Percentiles rank a stretch among this genome's conserved stretches.
Conservation (phyloP, 2,329 filamentous ascomycete species). For the Hypoxylon sp. region DNA sequence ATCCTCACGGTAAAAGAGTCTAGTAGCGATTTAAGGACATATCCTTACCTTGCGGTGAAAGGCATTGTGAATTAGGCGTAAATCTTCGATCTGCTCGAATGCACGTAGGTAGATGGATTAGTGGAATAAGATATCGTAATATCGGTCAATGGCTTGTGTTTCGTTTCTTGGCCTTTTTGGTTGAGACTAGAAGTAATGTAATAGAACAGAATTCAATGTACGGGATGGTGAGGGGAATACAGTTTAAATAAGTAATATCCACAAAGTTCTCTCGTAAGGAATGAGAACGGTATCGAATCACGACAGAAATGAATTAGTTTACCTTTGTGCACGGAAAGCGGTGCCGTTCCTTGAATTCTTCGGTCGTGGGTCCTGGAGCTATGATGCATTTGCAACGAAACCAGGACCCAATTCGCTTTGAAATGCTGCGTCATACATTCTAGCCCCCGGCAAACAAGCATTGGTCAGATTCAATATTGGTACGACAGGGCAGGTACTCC, state of each 20-base stretch:
- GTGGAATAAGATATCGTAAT: not conserved
- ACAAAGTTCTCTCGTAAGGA: conserved; percentile 28
- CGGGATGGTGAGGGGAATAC: conserved; percentile 20
- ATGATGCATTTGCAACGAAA: conserved; percentile 47
- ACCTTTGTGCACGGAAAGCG: conserved; percentile 36
- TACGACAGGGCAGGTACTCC: conserved; percentile 9
- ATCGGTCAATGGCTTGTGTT: not conserved
- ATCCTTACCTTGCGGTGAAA: conserved; percentile 71
- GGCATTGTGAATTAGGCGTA: conserved; percentile 62
- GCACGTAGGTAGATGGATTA: not conserved
- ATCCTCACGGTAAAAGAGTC: conserved; percentile 14
- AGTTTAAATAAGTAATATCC: conserved; percentile 40
- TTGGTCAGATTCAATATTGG: not conserved
- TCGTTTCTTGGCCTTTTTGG: conserved; percentile 8
- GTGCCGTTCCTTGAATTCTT: conserved; percentile 43
- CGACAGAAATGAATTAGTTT: conserved; percentile 24
- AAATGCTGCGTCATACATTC: conserved; percentile 44
- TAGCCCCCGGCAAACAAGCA: conserved; percentile 28
- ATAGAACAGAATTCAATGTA: conserved; percentile 15
- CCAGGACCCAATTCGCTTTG: conserved; percentile 40
- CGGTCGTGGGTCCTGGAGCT: conserved; percentile 33
- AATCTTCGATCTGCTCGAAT: conserved; percentile 8
- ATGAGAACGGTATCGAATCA: conserved; percentile 34
- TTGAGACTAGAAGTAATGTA: conserved; percentile 2
- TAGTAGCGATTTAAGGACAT: not conserved